Evolutionary conservation across 371 early-diverging fungal genomes (phyloP).

Genomic region (Mucor ambiguus): DNA sequence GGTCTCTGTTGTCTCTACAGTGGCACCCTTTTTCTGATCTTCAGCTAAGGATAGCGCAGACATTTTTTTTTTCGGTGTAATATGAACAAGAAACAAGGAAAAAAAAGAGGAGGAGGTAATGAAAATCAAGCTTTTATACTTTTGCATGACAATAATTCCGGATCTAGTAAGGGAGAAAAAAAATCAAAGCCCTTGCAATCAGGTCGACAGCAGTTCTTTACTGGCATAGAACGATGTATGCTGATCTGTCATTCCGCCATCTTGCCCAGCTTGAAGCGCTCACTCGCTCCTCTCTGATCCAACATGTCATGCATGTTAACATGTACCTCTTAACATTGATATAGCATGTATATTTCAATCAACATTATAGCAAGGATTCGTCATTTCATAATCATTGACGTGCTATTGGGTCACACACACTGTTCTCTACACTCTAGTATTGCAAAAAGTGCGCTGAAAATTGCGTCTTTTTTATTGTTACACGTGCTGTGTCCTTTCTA

Average conservation of each 20-base stretch:
- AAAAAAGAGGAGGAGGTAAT: neutral
- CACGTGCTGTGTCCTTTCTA: neutral
- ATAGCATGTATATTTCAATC: neutral
- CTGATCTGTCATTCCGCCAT: neutral
- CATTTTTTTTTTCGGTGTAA: neutral
- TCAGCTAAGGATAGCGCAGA: neutral
- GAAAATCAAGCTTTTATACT: neutral
- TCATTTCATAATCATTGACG: constrained; percentile 4
- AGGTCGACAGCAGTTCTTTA: neutral
- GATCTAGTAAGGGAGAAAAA: neutral
- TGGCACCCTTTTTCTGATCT: neutral
- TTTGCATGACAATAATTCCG: neutral
- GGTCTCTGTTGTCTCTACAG: neutral
- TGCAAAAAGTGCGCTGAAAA: neutral
- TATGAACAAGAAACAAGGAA: neutral
- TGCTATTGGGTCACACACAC: constrained; percentile 14
- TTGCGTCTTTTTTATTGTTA: constrained; percentile 11
- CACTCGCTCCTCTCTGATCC: neutral
- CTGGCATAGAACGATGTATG: neutral
- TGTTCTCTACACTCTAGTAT: neutral
- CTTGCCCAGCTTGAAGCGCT: no score
- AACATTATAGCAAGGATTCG: neutral
- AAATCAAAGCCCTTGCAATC: neutral
- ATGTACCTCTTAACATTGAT: neutral
- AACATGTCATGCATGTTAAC: neutral